Conservation (phyloP, 352 stramenopile species). For the Pythium rhizo-oryzae region DNA sequence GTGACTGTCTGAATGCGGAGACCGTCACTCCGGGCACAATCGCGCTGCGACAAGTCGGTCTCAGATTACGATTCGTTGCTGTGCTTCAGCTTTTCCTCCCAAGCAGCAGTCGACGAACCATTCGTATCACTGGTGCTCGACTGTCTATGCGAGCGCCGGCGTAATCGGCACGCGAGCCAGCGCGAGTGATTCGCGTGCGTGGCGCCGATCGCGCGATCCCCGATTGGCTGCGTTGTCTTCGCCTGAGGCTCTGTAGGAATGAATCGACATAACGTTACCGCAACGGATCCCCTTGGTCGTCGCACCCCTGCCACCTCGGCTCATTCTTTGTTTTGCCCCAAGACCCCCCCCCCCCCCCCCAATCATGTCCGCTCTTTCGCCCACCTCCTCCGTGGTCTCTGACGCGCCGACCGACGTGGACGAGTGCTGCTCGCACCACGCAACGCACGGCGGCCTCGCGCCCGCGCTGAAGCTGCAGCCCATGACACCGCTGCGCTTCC, state of each 20-base stretch:
- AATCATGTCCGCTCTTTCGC: neutral
- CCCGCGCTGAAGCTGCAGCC: neutral
- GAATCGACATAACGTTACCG: too few relatives aligned
- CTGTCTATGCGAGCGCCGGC: neutral
- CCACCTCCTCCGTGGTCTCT: neutral
- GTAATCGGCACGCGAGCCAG: neutral
- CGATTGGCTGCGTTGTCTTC: neutral
- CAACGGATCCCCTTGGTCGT: too few relatives aligned
- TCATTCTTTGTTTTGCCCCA: neutral
- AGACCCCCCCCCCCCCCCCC: neutral
- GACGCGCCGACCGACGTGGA: neutral
- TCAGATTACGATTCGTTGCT: neutral
- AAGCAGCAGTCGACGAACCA: neutral
- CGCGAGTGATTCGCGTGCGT: constrained; percentile 1
- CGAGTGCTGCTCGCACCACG: neutral
- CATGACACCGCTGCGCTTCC: constrained; percentile 6
- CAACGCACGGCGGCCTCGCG: constrained; percentile 1
- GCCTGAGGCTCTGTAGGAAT: too few relatives aligned
- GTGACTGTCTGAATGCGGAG: neutral
- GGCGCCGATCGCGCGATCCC: neutral
- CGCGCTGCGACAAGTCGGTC: neutral
- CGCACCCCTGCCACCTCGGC: too few relatives aligned
- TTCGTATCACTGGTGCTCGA: neutral
- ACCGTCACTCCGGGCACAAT: neutral
- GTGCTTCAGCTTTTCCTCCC: neutral